Base-by-base conservation (phyloP, 305 asterid genomes). In the Fraxinus sp. region DNA sequence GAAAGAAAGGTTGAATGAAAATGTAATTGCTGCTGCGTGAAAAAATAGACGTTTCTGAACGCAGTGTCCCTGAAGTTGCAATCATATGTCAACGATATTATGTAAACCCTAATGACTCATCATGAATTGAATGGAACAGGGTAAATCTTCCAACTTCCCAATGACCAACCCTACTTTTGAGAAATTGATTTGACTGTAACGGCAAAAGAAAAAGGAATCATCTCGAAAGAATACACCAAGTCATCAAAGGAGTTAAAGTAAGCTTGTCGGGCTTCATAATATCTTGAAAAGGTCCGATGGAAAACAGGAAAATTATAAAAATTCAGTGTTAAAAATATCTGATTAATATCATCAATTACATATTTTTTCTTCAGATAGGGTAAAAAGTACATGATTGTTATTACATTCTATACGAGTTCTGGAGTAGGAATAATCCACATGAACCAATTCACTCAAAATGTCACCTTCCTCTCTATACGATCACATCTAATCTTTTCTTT, bases 31-130 rank as follows among this genome's bases (percentile, higher is more conserved):
- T 26, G 75, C 16, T 13, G 39, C 75, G 5, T 70, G 22, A 70
- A 30, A 70, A n/a, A 30, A 18, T 11, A 70, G 22, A 30, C 22
- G 7, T 70, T 70, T 11, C 75, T 70, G 9, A 30, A 70, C n/a
- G 3, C 75, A 28, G 20, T 28, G 26, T 68, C 39, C 35, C 75
- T 30, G 20, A 70, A 70, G 39, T 0, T 77, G 30, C 72, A 80
- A 26, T 55, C 49, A 79, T 14, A 35, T 80, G 36, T 33, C 74
- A 73, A 73, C 37, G 7, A 36, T 80, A 80, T 14, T 8, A 80
- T 64, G 8, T 32, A 70, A 80, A 46, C 3, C 78, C 14, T 9
- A 28, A 75, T 4, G 36, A 44, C 18, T 52, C 20, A 13, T 70
- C 20, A 30, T 30, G 39, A 70, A 70, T 70, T 30, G 41, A 70